Evolutionary conservation across 176 grass and related monocot genomes (phyloP).

Genomic region (Bothriochloa decipiens): DNA sequence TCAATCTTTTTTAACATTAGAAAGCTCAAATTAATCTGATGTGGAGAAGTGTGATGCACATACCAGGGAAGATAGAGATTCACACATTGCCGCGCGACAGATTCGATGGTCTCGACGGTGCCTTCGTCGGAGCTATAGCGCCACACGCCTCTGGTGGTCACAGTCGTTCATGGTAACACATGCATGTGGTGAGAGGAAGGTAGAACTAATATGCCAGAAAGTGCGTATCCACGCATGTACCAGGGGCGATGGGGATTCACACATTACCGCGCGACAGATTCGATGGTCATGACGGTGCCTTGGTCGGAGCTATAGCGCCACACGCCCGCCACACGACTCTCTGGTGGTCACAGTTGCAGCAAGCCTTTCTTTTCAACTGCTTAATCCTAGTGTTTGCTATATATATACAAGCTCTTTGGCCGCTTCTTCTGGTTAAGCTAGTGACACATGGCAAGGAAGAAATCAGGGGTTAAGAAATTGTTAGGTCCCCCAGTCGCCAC

Average conservation of each 20-base stretch:
- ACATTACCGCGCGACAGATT: neutral
- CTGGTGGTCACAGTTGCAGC: constrained; percentile 4
- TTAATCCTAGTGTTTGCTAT: neutral
- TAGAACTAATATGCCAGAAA: neutral
- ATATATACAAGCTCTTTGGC: constrained; percentile 38
- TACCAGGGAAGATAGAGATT: neutral
- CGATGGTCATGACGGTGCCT: neutral
- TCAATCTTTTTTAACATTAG: neutral
- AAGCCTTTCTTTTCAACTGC: neutral
- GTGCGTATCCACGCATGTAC: neutral
- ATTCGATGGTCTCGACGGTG: neutral
- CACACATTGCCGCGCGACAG: neutral
- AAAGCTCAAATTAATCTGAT: neutral
- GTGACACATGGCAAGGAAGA: constrained; percentile 41
- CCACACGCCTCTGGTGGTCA: constrained; percentile 2
- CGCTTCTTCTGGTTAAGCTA: neutral
- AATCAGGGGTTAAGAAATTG: neutral
- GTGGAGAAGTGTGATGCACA: neutral
- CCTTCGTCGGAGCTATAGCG: neutral
- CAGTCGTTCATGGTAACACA: neutral
- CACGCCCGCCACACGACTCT: neutral
- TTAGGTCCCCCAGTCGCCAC: neutral
- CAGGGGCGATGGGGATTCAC: neutral
- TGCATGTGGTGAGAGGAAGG: neutral
- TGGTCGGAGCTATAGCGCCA: neutral